Evolutionary conservation across 306 rosid genomes (phyloP), one percentile per base, ranked within the genome.

Genomic region (Corylus heterophylla): DNA sequence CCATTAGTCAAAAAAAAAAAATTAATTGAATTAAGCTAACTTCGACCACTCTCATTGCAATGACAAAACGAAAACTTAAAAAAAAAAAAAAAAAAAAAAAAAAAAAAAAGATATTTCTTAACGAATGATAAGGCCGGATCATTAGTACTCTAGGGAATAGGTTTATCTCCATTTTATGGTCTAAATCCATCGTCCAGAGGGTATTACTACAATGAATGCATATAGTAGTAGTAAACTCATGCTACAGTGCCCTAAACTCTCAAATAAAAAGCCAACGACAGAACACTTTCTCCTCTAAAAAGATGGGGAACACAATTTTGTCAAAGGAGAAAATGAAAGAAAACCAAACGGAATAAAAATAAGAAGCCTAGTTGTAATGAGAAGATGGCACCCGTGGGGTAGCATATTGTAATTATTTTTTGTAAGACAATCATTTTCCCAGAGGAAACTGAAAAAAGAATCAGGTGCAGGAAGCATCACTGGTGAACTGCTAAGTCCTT

Each of bases 351-450:
- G 7, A 42, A 6, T 47, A 61, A 76, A 76, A 67, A 86, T 73
- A 64, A 78, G 35, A 54, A 55, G 62, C 59, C 69, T 66, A 48
- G 25, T 22, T 45, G 44, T 7, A 73, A 37, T 55, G 45, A 3
- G 63, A 66, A 37, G 70, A 61, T 48, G 81, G 71, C 75, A 78
- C 71, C 74, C 82, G 71, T 76, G 74, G 61, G 52, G 71, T n/a
- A 69, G 85, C 67, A 71, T 77, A 80, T 78, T 58, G 56, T 50
- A 84, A 76, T 54, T 51, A 70, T 82, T 78, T 59, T 66, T 83
- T 42, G 86, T 56, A 80, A 55, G 61, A 64, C 76, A 59, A 50
- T 49, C 86, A 63, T 78, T 78, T 10, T 76, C 51, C 80, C 37
- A 31, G 70, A 55, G 17, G 56, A 76, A 70, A 55, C 74, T 81